Base-by-base conservation (phyloP, 441 rosid genomes). In the Euphorbia celastroides region DNA sequence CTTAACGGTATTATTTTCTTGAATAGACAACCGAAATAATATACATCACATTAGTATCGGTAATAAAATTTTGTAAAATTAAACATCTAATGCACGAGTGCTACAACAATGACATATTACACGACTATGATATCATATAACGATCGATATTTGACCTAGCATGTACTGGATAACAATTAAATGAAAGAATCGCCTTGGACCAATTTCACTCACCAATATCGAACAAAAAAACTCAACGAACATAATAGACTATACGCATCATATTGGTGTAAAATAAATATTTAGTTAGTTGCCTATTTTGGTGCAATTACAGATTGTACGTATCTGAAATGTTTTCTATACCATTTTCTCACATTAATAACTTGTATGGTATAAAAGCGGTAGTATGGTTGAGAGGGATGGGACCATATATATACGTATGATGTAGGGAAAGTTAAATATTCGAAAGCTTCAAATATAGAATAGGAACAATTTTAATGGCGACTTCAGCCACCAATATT, bases 401-500 rank as follows among this genome's bases (percentile, higher is more conserved):
- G 55, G 55, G 25, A 50, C 1, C 2, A 48, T 16, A 14, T 63
- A 27, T 63, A 42, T n/a, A n/a, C n/a, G 50, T 48, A 27, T 19
- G 44, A 50, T 50, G 38, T 64, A 28, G 46, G 27, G 42, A 50
- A 64, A 50, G 67, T 9, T 30, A 25, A 50, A 51, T 48, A 48
- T 28, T 34, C 67, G 20, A 2, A 28, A 34, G 14, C 8, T 41
- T 46, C 32, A 14, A 11, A 30, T 48, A 25, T 62, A 9, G 27
- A 23, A 44, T 5, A 50, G n/a, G 58, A 50, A 64, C 57, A 64
- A 30, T 28, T 30, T 44, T 64, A 50, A 64, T 50, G 58, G 58
- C 11, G 44, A 30, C 20, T 30, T 51, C 56, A 50, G 23, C 58
- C 22, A 50, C 67, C 34, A 51, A 64, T n/a, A 60, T 34, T 48